These are phyloP conservation scores for Waltergamsia citrina DNA, from an alignment of 2,329 filamentous ascomycete species.

Conservation along the genomic window DNA sequence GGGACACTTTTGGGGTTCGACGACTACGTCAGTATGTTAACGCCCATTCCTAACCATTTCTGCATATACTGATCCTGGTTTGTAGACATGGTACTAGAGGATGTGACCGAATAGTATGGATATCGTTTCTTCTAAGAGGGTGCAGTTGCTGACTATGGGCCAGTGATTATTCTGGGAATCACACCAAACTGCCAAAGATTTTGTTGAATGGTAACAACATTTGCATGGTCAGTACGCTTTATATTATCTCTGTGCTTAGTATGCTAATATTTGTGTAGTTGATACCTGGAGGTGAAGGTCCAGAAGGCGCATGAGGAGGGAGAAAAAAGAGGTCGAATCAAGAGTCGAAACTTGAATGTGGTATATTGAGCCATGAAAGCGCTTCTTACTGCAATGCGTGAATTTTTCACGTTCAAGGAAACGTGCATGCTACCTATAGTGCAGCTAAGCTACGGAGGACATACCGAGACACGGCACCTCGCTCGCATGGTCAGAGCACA, in stretches of 20 bases:
- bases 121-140: neutral
- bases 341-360: too few species aligned
- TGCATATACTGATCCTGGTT: constrained; percentile 5
- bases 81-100: constrained; percentile 93
- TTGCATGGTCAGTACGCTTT: constrained; percentile 72
- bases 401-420: too few species aligned
- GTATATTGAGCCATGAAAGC: too few species aligned
- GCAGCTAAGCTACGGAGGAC: too few species aligned
- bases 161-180: constrained; percentile 84
- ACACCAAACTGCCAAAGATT: constrained; percentile 88
- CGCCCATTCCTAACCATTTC: neutral
- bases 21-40: constrained; percentile 94
- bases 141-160: neutral
- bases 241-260: constrained; percentile 6
- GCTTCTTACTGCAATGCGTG: too few species aligned
- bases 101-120: constrained; percentile 84
- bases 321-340: neutral
- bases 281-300: constrained; percentile 71
- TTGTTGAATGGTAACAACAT: constrained; percentile 97
- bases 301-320: constrained; percentile 18
- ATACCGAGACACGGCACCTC: too few species aligned
- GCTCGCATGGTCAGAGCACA: too few species aligned
- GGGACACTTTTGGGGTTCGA: constrained; percentile 93
- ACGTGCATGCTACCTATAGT: too few species aligned
- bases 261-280: constrained; percentile 39